phyloP scores from a whole-genome alignment of 192 early-diverging fungal genomes.

The Podila epigama region DNA sequence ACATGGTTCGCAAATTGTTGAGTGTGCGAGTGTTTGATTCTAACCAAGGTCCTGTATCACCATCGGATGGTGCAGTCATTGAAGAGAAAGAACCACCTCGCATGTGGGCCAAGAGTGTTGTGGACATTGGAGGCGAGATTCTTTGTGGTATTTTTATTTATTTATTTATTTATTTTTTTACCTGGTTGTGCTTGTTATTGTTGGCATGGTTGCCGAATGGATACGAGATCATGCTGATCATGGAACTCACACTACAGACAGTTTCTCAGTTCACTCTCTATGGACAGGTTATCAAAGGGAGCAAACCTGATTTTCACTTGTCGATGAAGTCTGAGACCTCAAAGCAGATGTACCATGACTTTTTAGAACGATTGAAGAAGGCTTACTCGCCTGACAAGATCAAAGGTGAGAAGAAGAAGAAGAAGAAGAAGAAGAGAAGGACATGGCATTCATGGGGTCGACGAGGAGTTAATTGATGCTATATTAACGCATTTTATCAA shows the following conservation, averaged over 20 bases:
- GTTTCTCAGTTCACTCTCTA: constrained; percentile 97
- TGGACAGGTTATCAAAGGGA: constrained; percentile 79
- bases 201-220: not conserved
- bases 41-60: not conserved
- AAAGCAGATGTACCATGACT: constrained; percentile 76
- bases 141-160: constrained; percentile 68
- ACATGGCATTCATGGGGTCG: not conserved
- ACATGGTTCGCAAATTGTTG: constrained; percentile 85
- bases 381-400: constrained; percentile 72
- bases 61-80: not conserved
- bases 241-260: constrained; percentile 5
- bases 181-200: not conserved
- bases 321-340: constrained; percentile 81
- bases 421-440: not conserved
- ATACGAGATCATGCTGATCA: not conserved
- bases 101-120: constrained; percentile 85
- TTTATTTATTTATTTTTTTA: not conserved
- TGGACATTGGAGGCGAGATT: constrained; percentile 75
- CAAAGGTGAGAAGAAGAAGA: constrained; percentile 62
- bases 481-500: not conserved
- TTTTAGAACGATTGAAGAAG: constrained; percentile 71
- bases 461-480: not conserved
- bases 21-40: constrained; percentile 78
- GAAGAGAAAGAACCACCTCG: not conserved
- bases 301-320: constrained; percentile 93